Conservation (phyloP, 1,284 basidiomycete genomes). For the Ustilago loliicola region DNA sequence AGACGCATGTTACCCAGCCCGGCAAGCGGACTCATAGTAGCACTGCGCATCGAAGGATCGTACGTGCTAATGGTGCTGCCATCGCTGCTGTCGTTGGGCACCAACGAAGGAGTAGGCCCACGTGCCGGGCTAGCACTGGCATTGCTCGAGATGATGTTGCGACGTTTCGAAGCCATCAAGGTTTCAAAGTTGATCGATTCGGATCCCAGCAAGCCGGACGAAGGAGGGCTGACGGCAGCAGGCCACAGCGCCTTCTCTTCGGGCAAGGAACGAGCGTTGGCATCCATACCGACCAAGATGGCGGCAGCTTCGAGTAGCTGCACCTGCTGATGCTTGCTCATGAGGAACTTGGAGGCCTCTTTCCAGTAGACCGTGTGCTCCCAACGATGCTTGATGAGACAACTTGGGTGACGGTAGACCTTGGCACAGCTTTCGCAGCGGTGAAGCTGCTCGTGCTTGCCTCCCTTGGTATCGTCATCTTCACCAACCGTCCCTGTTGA, state of each 20-base stretch:
- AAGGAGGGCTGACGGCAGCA: constrained; percentile 73
- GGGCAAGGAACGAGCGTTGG: constrained; percentile 81
- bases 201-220: constrained; percentile 72
- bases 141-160: constrained; percentile 49
- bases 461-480: constrained; percentile 74
- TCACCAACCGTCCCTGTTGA: constrained; percentile 73
- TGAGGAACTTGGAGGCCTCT: constrained; percentile 90
- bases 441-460: constrained; percentile 75
- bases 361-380: constrained; percentile 98
- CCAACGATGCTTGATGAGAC: constrained; percentile 96
- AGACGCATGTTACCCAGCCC: constrained; percentile 51
- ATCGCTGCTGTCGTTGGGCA: constrained; percentile 55
- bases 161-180: constrained; percentile 65
- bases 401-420: constrained; percentile 94
- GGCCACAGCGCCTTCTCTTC: constrained; percentile 86
- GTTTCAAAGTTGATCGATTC: constrained; percentile 71
- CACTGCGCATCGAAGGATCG: constrained; percentile 47
- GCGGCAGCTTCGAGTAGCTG: constrained; percentile 97
- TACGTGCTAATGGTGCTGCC: constrained; percentile 51
- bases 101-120: constrained; percentile 39
- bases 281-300: constrained; percentile 79
- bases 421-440: constrained; percentile 83
- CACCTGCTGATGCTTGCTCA: constrained; percentile 98
- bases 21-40: constrained; percentile 51
- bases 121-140: constrained; percentile 47